Base-by-base conservation (phyloP, 352 stramenopile genomes). In the Globisporangium spiculum region DNA sequence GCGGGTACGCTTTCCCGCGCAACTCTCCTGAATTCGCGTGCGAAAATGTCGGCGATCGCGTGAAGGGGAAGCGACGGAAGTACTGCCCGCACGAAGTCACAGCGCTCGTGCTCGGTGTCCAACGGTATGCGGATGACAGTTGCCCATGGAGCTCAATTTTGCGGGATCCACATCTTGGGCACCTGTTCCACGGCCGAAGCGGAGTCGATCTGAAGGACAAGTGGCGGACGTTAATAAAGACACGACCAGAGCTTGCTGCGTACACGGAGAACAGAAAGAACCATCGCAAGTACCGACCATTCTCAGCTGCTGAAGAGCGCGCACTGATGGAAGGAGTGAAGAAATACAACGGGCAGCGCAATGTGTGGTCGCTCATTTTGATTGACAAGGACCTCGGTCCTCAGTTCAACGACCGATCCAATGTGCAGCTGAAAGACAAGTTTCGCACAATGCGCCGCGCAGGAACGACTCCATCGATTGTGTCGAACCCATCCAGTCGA, bases 251-350 rank as follows among this genome's bases (percentile, higher is more conserved):
- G 60, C 75, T 94, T 5, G 79, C 84, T 14, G 70, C 77, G 53
- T 94, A 94, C 73, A 94, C 86, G 14, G 84, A 94, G 56, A 94
- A 94, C 67, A 80, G 86, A n/a, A 94, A 94, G 60, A 94, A 94
- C 68, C 84, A 93, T 64, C 84, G 86, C 62, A 94, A 94, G 67
- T 94, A 94, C 59, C 83, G 86, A 1, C 86, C 86, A 16, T 94
- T 94, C 65, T 85, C 83, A 4, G 79, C 82, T 0, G 75, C 81
- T 1, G 94, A 98, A 69, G 77, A 86, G 46, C 81, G 83, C 22
- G 82, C 86, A n/a, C 69, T 99, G n/a, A 80, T 97, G 68, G 86
- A 94, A 56, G 86, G 86, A 8, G 86, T 94, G 46, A 91, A 89
- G 65, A 92, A 93, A 71, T 94, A 93, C 79, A 90, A 89, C 54